Conservation (phyloP, 345 rosid genomes). For the Hibiscus mutabilis region DNA sequence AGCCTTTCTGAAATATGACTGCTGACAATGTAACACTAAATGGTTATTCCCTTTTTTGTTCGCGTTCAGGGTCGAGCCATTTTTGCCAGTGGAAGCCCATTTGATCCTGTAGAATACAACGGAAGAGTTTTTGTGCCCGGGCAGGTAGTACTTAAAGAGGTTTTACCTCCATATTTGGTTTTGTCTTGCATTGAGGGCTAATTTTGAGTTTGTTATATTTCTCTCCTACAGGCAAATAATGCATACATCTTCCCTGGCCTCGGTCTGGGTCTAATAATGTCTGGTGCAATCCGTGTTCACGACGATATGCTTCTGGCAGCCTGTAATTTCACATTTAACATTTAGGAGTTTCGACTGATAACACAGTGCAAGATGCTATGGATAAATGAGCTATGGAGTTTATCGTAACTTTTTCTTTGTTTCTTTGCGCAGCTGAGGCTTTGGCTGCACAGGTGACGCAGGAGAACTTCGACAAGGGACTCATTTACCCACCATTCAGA, state of each 20-base stretch:
- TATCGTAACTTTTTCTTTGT: neutral
- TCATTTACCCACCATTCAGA: conserved; percentile 74
- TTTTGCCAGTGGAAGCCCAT: conserved; percentile 96
- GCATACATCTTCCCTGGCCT: conserved; percentile 97
- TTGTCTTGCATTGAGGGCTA: conserved; percentile 2
- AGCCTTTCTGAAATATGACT: conserved; percentile 1
- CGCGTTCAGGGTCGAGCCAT: conserved; percentile 73
- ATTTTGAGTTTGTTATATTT: conserved; percentile 4
- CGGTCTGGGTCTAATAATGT: conserved; percentile 90
- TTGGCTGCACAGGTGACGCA: conserved; percentile 69
- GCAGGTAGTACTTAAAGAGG: conserved; percentile 40
- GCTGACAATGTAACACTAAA: neutral
- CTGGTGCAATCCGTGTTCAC: conserved; percentile 90
- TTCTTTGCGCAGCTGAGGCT: conserved; percentile 63
- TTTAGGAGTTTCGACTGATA: neutral
- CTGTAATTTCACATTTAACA: conserved; percentile 33
- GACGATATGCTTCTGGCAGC: conserved; percentile 96
- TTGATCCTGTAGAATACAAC: conserved; percentile 60
- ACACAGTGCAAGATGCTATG: neutral
- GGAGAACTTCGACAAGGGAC: conserved; percentile 80
- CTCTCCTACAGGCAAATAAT: conserved; percentile 66
- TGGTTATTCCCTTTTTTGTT: neutral
- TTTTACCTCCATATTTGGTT: neutral
- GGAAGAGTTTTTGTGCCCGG: conserved; percentile 69
- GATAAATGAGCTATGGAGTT: neutral